Evolutionary conservation across 352 stramenopile genomes (phyloP), one percentile per base, ranked within the genome.

Genomic region (Globisporangium nagaii): DNA sequence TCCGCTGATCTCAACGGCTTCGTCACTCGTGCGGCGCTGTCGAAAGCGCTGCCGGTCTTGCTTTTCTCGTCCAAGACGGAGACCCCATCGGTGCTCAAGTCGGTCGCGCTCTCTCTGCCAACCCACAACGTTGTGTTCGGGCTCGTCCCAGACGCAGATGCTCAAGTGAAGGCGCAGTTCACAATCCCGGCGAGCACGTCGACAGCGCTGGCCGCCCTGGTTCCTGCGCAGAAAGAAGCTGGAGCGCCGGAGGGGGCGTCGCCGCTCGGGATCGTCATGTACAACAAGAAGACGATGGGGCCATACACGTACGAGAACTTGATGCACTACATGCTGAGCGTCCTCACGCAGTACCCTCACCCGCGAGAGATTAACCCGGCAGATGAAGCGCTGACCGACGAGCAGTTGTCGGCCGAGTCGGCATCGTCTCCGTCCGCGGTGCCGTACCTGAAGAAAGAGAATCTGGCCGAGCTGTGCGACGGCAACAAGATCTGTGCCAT

Each of bases 401-500:
- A 43, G 37, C 64, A 11, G 41, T 66, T 13, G 59, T 58, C 70
- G 1, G 8, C 45, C 28, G 49, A 34, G 25, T 47, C 36, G 7
- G n/a, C 15, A n/a, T 22, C 46, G 28, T 42, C 46, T n/a, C 58
- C 66, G 30, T 51, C 51, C 0, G 44, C 66, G 35, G 65, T 87
- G 13, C 74, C 76, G n/a, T 84, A 87, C 31, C 10, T 90, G 48
- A 70, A 52, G 9, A 79, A 75, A 41, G 60, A 77, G 9, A 87
- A 84, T 42, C 35, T 87, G 11, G 63, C 71, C 19, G 37, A 73
- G 4, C 52, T 83, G 0, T 93, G 82, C 44, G 50, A 47, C 6
- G 76, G 72, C 46, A 83, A 70, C 58, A 84, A 75, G 25, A 86
- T 93, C 51, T 93, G 82, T 60, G 79, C 73, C 5, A 88, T 93